A percentile compares a stretch with the other conserved stretches of the same genome.
These are phyloP conservation scores for Azolla pinnata DNA, from an alignment of 75 land plant species.

Conservation along the genomic window DNA sequence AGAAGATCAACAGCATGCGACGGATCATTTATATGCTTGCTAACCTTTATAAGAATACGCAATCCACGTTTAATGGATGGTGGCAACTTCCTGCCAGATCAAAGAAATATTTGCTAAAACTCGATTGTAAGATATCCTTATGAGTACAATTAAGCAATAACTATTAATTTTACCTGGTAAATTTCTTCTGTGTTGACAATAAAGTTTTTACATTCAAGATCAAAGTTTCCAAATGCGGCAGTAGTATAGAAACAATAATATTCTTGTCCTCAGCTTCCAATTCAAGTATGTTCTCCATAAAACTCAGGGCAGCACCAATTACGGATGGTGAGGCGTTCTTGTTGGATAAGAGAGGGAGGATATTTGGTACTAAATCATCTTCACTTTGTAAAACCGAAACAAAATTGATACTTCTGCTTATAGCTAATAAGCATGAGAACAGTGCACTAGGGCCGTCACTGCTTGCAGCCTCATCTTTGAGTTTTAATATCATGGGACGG, in stretches of 20 bases:
- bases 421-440: constrained; percentile 75
- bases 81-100: constrained; percentile 3
- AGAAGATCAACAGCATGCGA: constrained; percentile 38
- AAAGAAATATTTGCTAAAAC: not conserved
- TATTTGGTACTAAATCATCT: constrained; percentile 46
- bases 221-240: constrained; percentile 48
- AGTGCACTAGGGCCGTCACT: constrained; percentile 77
- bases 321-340: constrained; percentile 50
- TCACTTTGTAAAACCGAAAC: constrained; percentile 53
- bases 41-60: constrained; percentile 39
- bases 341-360: constrained; percentile 57
- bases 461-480: constrained; percentile 60
- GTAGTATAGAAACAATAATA: constrained; percentile 22
- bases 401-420: constrained; percentile 55
- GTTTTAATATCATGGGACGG: constrained; percentile 42
- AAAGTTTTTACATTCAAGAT: constrained; percentile 39
- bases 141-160: not conserved
- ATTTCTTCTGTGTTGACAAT: constrained; percentile 22
- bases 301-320: constrained; percentile 48
- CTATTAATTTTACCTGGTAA: constrained; percentile 35
- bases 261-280: constrained; percentile 34
- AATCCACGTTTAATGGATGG: constrained; percentile 36
- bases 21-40: constrained; percentile 40
- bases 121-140: not conserved
- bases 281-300: constrained; percentile 54